Evolutionary conservation across 2,329 filamentous ascomycete genomes (phyloP).

Genomic region (Claviceps quebecensis): DNA sequence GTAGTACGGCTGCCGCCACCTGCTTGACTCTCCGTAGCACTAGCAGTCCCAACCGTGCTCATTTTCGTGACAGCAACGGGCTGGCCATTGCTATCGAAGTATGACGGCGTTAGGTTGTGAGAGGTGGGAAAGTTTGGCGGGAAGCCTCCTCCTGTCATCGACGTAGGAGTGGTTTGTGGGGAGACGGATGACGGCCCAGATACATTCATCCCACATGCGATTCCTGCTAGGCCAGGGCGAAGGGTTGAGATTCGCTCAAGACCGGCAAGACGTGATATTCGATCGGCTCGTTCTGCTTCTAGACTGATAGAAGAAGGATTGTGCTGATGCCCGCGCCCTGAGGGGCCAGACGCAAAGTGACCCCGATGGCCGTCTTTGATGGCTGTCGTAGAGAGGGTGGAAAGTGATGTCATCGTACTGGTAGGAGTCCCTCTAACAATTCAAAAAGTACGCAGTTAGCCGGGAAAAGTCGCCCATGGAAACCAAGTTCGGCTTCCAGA

Average conservation of each 20-base stretch:
- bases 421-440: conserved; percentile 60
- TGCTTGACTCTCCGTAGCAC: conserved; percentile 62
- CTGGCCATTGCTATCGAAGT: conserved; percentile 67
- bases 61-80: conserved; percentile 58
- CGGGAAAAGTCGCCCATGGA: neutral
- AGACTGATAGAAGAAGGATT: conserved; percentile 54
- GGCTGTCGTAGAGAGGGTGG: conserved; percentile 79
- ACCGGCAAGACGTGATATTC: conserved; percentile 88
- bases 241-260: conserved; percentile 75
- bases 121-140: conserved; percentile 23
- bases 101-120: conserved; percentile 44
- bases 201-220: conserved; percentile 13
- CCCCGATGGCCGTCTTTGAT: conserved; percentile 95
- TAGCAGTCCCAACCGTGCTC: conserved; percentile 83
- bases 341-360: conserved; percentile 42
- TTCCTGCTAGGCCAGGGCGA: conserved; percentile 34
- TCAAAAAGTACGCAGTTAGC: conserved; percentile 1
- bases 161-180: conserved; percentile 38
- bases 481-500: neutral
- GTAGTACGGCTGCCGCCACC: conserved; percentile 41
- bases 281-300: conserved; percentile 84
- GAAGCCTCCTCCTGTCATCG: conserved; percentile 25
- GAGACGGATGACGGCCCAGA: conserved; percentile 23
- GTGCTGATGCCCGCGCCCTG: conserved; percentile 44
- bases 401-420: conserved; percentile 82